Conservation (phyloP, 202 grass and related monocot genomes). For the Saccharum hybrid region DNA sequence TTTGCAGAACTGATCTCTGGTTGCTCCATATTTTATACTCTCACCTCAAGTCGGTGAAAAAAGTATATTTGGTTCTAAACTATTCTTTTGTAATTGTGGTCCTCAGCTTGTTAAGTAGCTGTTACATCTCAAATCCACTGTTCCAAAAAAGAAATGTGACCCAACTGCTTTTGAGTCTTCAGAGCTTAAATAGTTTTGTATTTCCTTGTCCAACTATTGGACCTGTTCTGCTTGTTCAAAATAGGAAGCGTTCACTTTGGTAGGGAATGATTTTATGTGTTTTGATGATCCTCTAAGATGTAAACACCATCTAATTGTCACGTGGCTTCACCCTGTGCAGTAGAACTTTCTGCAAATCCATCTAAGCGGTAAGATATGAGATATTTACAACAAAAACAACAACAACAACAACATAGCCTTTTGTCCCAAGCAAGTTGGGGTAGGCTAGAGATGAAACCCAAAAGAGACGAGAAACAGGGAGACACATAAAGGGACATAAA, state of each 20-base stretch:
- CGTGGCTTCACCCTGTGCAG: conserved; percentile 3
- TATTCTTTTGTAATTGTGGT: neutral
- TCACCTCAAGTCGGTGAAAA: conserved; percentile 13
- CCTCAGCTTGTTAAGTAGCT: conserved; percentile 20
- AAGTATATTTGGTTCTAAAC: neutral
- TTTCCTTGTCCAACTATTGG: neutral
- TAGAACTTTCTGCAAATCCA: conserved; percentile 23
- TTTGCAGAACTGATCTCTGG: conserved; percentile 10
- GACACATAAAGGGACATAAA: too few species aligned
- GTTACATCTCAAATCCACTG: conserved; percentile 7
- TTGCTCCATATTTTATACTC: conserved; percentile 21
- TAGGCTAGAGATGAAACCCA: too few species aligned
- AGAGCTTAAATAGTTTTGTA: neutral
- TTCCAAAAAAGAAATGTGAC: conserved; percentile 21
- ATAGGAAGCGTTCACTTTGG: conserved; percentile 5
- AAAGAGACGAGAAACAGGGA: too few species aligned
- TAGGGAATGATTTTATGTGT: neutral
- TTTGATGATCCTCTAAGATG: neutral
- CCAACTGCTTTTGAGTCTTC: neutral
- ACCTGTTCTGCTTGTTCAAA: neutral
- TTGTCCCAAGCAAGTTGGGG: too few species aligned
- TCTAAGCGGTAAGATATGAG: conserved; percentile 22
- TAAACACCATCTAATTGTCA: neutral
- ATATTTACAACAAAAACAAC: too few species aligned
- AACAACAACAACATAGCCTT: too few species aligned